A percentile compares a stretch with the other conserved stretches of the same genome.
These are phyloP conservation scores for Thelonectria rubi DNA, from an alignment of 2,329 filamentous ascomycete species.

Conservation along the genomic window DNA sequence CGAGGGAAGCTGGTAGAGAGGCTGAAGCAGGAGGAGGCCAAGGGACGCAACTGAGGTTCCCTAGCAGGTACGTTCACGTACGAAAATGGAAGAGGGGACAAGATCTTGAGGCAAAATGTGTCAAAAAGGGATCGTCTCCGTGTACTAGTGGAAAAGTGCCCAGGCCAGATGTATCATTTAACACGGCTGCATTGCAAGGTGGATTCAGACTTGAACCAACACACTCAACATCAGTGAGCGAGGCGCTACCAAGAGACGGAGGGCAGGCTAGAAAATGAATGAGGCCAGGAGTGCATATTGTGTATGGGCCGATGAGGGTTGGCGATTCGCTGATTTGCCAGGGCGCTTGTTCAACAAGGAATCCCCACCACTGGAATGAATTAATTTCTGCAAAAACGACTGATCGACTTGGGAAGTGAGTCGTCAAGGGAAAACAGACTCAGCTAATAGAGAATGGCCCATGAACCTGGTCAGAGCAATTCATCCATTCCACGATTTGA, in stretches of 20 bases:
- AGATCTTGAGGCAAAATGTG: too few relatives aligned
- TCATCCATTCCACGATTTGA: too few relatives aligned
- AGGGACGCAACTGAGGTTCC: constrained; percentile 41
- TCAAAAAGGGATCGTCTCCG: too few relatives aligned
- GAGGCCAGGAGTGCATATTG: constrained; percentile 27
- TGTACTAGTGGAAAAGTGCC: background rate
- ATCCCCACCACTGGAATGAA: constrained; percentile 1
- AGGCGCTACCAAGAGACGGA: constrained; percentile 3
- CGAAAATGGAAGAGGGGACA: background rate
- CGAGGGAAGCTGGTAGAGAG: constrained; percentile 62
- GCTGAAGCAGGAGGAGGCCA: constrained; percentile 61
- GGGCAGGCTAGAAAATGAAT: constrained; percentile 17
- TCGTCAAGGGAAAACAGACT: background rate
- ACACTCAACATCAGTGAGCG: constrained; percentile 2
- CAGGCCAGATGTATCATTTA: too few relatives aligned
- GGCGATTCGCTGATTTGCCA: constrained; percentile 18
- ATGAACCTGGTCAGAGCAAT: too few relatives aligned
- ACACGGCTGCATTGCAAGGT: too few relatives aligned
- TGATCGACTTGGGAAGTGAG: background rate
- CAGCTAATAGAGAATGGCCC: background rate
- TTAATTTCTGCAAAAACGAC: background rate
- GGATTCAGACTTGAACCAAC: too few relatives aligned
- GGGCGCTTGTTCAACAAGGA: constrained; percentile 12
- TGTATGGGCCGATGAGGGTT: constrained; percentile 28
- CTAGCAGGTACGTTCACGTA: background rate